phyloP scores from a whole-genome alignment of 2,329 filamentous ascomycete genomes.

The Neocucurbitaria cava region DNA sequence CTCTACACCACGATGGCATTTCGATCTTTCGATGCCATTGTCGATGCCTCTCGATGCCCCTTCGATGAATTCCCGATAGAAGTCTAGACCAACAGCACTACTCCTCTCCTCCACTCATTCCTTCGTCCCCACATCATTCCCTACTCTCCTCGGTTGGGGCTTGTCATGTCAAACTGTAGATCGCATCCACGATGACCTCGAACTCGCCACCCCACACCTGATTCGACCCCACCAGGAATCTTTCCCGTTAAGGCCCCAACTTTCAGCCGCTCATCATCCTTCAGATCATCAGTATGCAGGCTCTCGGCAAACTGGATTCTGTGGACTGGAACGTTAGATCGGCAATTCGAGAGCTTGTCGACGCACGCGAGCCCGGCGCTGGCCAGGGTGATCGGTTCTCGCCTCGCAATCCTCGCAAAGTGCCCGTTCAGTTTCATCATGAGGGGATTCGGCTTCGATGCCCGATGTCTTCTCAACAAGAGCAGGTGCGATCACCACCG shows the following conservation, averaged over 20 bases:
- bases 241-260: not conserved
- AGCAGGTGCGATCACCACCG: not conserved
- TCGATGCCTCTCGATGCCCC: too few relatives aligned
- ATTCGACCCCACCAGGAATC: not conserved
- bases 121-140: not conserved
- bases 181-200: conserved; percentile 10
- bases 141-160: not conserved
- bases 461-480: not conserved
- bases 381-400: not conserved
- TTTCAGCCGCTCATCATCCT: not conserved
- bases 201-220: conserved; percentile 4
- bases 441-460: not conserved
- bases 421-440: not conserved
- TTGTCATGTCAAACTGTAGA: conserved; percentile 23
- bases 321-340: not conserved
- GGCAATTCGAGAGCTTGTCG: not conserved
- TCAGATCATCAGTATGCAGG: not conserved
- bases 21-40: not conserved
- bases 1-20: too few relatives aligned
- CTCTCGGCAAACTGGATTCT: not conserved
- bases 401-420: not conserved
- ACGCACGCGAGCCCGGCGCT: not conserved
- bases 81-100: not conserved
- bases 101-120: not conserved
- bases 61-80: conserved; percentile 1